phyloP scores from a whole-genome alignment of 441 rosid species.

The Erodium trifolium region DNA sequence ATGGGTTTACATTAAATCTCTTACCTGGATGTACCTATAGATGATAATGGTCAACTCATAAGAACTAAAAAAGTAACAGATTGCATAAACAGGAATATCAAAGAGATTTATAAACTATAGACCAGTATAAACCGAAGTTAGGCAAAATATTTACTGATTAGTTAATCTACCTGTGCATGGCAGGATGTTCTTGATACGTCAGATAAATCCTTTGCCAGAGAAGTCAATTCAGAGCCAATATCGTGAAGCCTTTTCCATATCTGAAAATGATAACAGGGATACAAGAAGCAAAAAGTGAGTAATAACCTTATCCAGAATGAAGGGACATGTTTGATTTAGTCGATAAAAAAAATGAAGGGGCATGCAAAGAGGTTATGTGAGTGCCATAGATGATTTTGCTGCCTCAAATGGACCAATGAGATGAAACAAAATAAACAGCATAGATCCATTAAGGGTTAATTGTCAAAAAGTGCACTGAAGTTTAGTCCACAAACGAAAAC shows the following conservation, averaged over 20 bases:
- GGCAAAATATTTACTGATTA: no score
- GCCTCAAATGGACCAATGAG: neutral
- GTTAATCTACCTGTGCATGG: conserved; percentile 44
- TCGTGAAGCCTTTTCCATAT: conserved; percentile 62
- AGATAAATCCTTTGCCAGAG: conserved; percentile 57
- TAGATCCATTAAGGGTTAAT: no score
- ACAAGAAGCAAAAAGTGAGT: conserved; percentile 4
- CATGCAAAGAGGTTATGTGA: neutral
- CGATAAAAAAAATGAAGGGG: no score
- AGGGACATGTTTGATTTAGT: neutral
- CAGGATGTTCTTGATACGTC: conserved; percentile 46
- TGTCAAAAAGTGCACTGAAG: no score
- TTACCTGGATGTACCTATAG: no score
- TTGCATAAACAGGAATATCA: no score
- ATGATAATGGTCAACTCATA: no score
- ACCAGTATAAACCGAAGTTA: no score
- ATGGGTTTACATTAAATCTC: no score
- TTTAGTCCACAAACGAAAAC: no score
- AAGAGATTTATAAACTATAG: no score
- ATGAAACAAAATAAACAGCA: neutral
- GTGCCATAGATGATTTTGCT: neutral
- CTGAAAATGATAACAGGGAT: conserved; percentile 30
- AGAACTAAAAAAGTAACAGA: no score
- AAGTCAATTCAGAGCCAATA: conserved; percentile 57
- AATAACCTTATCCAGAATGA: neutral